These are phyloP conservation scores for Colletotrichum musae DNA, from an alignment of 2,329 filamentous ascomycete species.

Conservation along the genomic window DNA sequence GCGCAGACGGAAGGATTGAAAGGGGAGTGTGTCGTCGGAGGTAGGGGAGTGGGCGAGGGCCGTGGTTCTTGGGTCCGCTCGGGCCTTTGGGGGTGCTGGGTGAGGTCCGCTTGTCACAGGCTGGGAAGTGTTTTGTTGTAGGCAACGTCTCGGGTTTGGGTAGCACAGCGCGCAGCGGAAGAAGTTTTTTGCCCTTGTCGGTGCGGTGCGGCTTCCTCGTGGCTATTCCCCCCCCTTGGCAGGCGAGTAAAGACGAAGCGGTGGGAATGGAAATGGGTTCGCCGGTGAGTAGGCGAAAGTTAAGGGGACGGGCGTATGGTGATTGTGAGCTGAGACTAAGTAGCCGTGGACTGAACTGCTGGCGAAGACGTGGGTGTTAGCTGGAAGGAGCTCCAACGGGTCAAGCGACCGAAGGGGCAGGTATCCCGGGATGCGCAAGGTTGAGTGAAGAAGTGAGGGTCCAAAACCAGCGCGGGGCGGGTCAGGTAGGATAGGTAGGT, in stretches of 20 bases:
- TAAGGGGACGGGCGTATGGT: not conserved
- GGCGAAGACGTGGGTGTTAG: slow-evolving; percentile 27
- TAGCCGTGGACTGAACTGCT: not conserved
- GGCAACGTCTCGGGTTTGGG: slow-evolving; percentile 32
- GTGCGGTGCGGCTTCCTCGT: slow-evolving; percentile 3
- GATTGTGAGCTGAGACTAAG: slow-evolving; percentile 22
- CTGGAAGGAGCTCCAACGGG: slow-evolving; percentile 38
- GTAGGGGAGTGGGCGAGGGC: slow-evolving; percentile 38
- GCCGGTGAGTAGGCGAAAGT: not conserved
- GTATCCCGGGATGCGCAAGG: slow-evolving; percentile 33
- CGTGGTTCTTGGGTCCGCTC: slow-evolving; percentile 42
- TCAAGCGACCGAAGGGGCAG: slow-evolving; percentile 38
- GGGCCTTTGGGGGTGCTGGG: slow-evolving; percentile 39
- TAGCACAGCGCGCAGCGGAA: slow-evolving; percentile 17
- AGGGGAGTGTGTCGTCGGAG: slow-evolving; percentile 40
- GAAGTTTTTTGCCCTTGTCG: slow-evolving; percentile 19
- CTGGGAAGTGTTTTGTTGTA: slow-evolving; percentile 39
- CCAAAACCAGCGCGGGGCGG: slow-evolving; percentile 20
- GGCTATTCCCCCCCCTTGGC: not conserved
- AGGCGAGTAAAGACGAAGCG: not conserved
- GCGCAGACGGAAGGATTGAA: slow-evolving; percentile 26
- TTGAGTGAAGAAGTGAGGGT: slow-evolving; percentile 32
- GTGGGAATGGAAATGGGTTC: not conserved
- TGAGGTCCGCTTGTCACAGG: slow-evolving; percentile 40
- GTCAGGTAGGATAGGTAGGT: not conserved